Percentiles rank a stretch among this genome's conserved stretches.
phyloP scores from a whole-genome alignment of 306 rosid species.

The Erythrophleum fordii region DNA sequence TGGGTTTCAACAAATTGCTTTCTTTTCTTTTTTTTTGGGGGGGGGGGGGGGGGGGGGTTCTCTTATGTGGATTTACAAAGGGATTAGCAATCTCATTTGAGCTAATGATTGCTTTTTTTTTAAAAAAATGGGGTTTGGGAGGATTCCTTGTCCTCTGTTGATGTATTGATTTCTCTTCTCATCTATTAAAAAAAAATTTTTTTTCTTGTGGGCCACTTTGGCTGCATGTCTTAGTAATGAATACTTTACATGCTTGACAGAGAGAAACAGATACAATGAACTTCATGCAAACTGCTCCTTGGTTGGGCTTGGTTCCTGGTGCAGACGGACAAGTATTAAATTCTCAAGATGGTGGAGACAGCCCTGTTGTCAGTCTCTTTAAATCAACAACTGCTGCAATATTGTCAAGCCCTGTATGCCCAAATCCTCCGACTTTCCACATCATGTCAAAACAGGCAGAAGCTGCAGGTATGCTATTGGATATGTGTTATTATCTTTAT shows the following conservation, averaged over 20 bases:
- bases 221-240: conserved; percentile 16
- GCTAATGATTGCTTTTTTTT: background rate
- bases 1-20: too few relatives aligned
- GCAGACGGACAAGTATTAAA: conserved; percentile 86
- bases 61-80: background rate
- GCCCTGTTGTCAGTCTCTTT: conserved; percentile 91
- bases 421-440: conserved; percentile 74
- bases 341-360: conserved; percentile 85
- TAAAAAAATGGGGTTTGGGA: background rate
- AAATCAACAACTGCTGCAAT: conserved; percentile 80
- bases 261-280: conserved; percentile 81
- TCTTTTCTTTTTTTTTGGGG: too few relatives aligned
- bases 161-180: background rate
- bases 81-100: background rate
- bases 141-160: background rate
- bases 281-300: conserved; percentile 98
- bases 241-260: conserved; percentile 51
- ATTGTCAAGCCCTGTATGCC: conserved; percentile 72
- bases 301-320: conserved; percentile 96
- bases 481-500: conserved; percentile 16
- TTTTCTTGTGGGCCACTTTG: conserved; percentile 28
- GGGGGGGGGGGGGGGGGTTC: too few relatives aligned
- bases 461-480: conserved; percentile 83
- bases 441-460: conserved; percentile 95
- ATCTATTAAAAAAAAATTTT: background rate